Percentiles rank a stretch among this genome's conserved stretches.
phyloP scores from a whole-genome alignment of 257 asterid genomes.

The Nicotiana knightiana region DNA sequence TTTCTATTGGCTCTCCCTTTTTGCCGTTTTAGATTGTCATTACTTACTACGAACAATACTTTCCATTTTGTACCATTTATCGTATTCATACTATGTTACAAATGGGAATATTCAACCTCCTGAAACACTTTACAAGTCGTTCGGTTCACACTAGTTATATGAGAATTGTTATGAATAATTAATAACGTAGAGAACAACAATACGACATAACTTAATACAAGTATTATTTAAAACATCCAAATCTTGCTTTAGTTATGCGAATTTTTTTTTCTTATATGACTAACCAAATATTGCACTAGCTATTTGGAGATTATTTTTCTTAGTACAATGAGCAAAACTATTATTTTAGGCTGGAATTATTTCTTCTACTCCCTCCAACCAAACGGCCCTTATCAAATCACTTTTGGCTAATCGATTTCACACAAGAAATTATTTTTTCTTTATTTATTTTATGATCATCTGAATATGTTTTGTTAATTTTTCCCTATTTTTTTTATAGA shows the following conservation, averaged over 20 bases:
- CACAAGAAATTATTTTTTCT: neutral
- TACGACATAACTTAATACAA: too few species aligned
- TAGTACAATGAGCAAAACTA: too few species aligned
- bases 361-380: too few species aligned
- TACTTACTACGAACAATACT: neutral
- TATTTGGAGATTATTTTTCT: too few species aligned
- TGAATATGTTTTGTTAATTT: neutral
- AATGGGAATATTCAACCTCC: neutral
- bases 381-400: neutral
- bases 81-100: neutral
- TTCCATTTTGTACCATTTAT: neutral
- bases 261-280: too few species aligned
- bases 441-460: neutral
- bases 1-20: constrained; percentile 19
- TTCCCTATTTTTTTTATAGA: neutral
- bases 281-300: too few species aligned
- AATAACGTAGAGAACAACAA: too few species aligned
- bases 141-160: too few species aligned
- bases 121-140: neutral
- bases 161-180: too few species aligned
- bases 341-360: too few species aligned
- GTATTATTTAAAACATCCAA: too few species aligned
- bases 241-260: too few species aligned
- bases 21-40: constrained; percentile 23
- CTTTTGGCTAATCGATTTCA: neutral